Percentiles rank a stretch among this genome's conserved stretches.
Evolutionary conservation across 208 protist genomes (phyloP).

Genomic region (Crithidia thermophila): DNA sequence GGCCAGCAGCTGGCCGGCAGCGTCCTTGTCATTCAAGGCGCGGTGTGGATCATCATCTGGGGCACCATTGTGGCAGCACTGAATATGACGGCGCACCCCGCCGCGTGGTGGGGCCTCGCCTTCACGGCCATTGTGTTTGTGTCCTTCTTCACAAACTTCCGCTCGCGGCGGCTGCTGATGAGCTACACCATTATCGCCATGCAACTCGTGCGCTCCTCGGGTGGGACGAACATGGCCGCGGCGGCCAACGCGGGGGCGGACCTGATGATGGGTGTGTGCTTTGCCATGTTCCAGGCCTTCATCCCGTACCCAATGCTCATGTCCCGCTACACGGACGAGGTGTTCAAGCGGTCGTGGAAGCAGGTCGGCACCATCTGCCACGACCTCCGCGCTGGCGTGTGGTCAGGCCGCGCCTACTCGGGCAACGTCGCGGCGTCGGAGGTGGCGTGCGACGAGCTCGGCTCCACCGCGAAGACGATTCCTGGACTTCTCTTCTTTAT

Average conservation of each 20-base stretch:
- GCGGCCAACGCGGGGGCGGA: slow-evolving; percentile 34
- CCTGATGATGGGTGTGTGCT: slow-evolving; percentile 39
- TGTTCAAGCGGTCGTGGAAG: slow-evolving; percentile 33
- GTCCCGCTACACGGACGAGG: slow-evolving; percentile 30
- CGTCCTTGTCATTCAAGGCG: slow-evolving; percentile 30
- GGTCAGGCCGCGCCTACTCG: slow-evolving; percentile 38
- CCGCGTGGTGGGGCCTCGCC: slow-evolving; percentile 48
- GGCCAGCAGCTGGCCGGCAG: slow-evolving; percentile 44
- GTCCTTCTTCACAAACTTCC: slow-evolving; percentile 45
- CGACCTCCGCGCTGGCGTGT: slow-evolving; percentile 37
- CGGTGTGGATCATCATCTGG: slow-evolving; percentile 43
- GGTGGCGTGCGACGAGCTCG: slow-evolving; percentile 42
- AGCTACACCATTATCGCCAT: slow-evolving; percentile 46
- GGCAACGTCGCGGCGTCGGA: slow-evolving; percentile 31
- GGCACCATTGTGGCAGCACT: slow-evolving; percentile 33
- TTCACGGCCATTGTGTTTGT: slow-evolving; percentile 42
- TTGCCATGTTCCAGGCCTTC: slow-evolving; percentile 41
- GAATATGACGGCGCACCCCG: slow-evolving; percentile 21
- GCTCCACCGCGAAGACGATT: slow-evolving; percentile 23
- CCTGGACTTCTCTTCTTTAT: slow-evolving; percentile 36
- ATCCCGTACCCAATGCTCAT: slow-evolving; percentile 48
- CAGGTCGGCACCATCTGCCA: slow-evolving; percentile 35
- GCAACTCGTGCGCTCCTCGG: slow-evolving; percentile 39
- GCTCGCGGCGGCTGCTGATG: slow-evolving; percentile 36
- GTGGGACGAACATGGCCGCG: neutral